These are phyloP conservation scores for Boletus rufocinnamomeus DNA, from an alignment of 768 basidiomycete species.

Conservation along the genomic window DNA sequence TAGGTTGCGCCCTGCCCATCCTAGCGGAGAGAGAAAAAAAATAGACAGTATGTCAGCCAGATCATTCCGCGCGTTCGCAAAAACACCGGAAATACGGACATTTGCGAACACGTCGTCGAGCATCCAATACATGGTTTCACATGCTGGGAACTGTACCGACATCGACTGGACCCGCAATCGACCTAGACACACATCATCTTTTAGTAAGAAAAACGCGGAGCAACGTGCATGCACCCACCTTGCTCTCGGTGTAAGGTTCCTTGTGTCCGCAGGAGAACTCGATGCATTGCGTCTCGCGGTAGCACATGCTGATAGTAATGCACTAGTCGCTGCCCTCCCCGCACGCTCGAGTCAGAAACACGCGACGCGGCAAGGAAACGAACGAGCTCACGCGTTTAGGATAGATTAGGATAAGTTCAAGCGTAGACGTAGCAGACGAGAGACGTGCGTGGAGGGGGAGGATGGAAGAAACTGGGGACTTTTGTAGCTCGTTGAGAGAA, in stretches of 20 bases:
- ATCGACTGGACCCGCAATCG: slow-evolving; percentile 42
- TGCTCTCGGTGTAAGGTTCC: slow-evolving; percentile 32
- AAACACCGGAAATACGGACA: slow-evolving; percentile 30
- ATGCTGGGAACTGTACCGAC: slow-evolving; percentile 47
- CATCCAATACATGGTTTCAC: slow-evolving; percentile 38
- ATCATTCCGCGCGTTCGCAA: slow-evolving; percentile 3
- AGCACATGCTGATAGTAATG: slow-evolving; percentile 40
- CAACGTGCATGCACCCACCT: slow-evolving; percentile 31
- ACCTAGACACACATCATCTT: slow-evolving; percentile 33
- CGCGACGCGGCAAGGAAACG: background rate
- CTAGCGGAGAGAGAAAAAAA: slow-evolving; percentile 10
- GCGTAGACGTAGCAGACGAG: slow-evolving; percentile 5
- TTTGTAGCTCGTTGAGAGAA: slow-evolving; percentile 12
- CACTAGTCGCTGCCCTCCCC: slow-evolving; percentile 13
- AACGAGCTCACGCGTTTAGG: slow-evolving; percentile 21
- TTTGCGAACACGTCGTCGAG: slow-evolving; percentile 41
- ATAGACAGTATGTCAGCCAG: slow-evolving; percentile 17
- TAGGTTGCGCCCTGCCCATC: slow-evolving; percentile 24
- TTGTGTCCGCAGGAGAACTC: slow-evolving; percentile 43
- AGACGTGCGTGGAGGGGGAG: background rate
- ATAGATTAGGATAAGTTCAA: slow-evolving; percentile 24
- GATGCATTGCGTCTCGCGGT: slow-evolving; percentile 42
- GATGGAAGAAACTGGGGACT: slow-evolving; percentile 2
- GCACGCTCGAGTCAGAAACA: slow-evolving; percentile 12
- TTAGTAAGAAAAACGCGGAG: slow-evolving; percentile 16